Conservation (phyloP, 2,329 filamentous ascomycete species). For the Knoxdaviesia proteae region DNA sequence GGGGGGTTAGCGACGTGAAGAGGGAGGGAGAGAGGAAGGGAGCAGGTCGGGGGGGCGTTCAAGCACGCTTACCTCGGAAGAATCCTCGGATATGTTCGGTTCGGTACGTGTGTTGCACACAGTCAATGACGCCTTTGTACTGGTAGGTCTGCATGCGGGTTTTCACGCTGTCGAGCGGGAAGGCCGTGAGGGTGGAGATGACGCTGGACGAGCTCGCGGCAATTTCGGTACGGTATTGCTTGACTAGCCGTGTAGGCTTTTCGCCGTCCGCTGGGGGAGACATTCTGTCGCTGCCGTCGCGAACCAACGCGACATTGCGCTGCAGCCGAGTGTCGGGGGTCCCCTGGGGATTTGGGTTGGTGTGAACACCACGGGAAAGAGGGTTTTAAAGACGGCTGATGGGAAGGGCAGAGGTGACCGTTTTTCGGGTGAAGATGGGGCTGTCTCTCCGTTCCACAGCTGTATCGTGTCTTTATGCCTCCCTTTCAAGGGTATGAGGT, state of each 20-base stretch:
- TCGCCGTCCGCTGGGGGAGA: no score
- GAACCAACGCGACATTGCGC: no score
- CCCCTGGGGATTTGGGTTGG: no score
- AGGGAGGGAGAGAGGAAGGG: background rate
- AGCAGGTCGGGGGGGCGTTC: background rate
- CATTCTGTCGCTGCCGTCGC: no score
- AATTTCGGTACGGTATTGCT: conserved; percentile 62
- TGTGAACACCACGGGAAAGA: no score
- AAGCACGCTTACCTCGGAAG: conserved; percentile 44
- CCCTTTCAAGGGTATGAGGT: no score
- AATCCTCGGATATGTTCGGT: conserved; percentile 56
- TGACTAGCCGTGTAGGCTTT: conserved; percentile 24
- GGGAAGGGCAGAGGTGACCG: no score
- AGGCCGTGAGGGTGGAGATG: conserved; percentile 60
- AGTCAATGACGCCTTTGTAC: conserved; percentile 53
- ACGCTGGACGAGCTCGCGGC: conserved; percentile 59
- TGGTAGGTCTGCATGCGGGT: conserved; percentile 78
- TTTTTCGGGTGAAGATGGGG: no score
- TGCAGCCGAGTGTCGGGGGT: no score
- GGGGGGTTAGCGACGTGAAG: background rate
- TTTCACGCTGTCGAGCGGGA: conserved; percentile 76
- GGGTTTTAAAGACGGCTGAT: no score
- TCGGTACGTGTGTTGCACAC: conserved; percentile 54
- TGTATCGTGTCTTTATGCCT: no score
- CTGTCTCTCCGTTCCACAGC: no score